These are phyloP conservation scores for Sporobolomyces pararoseus DNA, from an alignment of 768 basidiomycete genomes.

Conservation along the genomic window DNA sequence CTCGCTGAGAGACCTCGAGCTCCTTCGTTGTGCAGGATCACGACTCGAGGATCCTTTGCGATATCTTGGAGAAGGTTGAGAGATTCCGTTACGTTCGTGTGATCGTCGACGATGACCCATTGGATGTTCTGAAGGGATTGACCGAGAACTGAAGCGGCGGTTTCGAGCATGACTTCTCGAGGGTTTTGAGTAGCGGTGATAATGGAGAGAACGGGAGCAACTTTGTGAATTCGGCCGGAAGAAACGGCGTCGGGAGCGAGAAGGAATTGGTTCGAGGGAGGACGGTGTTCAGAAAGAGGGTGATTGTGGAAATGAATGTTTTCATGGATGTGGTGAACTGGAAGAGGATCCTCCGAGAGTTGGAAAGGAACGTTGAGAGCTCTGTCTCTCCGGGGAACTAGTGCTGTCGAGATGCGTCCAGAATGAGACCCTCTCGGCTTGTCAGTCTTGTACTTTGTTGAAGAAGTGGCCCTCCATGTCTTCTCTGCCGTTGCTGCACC, in stretches of 20 bases:
- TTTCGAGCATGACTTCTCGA: conserved; percentile 30
- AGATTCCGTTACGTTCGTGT: conserved; percentile 14
- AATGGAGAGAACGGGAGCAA: conserved; percentile 33
- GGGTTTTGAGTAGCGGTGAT: conserved; percentile 41
- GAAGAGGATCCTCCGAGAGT: conserved; percentile 30
- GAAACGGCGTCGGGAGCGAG: conserved; percentile 27
- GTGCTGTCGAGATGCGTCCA: conserved; percentile 7
- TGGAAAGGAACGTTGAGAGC: conserved; percentile 15
- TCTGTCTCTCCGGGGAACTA: conserved; percentile 9
- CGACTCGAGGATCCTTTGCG: conserved; percentile 22
- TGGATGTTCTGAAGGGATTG: conserved; percentile 35
- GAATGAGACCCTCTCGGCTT: not conserved
- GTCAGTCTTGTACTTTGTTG: not conserved
- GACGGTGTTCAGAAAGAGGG: conserved; percentile 29
- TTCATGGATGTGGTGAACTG: conserved; percentile 33
- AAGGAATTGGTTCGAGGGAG: conserved; percentile 37
- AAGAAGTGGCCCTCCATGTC: not conserved
- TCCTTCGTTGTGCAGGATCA: conserved; percentile 15
- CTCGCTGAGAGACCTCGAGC: conserved; percentile 10
- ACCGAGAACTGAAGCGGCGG: conserved; percentile 21
- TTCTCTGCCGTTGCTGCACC: not conserved
- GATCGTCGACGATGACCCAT: conserved; percentile 42
- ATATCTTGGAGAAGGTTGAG: not conserved
- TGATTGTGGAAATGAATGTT: conserved; percentile 37
- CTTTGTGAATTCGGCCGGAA: not conserved